A percentile compares a stretch with the other conserved stretches of the same genome.
Evolutionary conservation across 139 green algal genomes (phyloP).

Genomic region (Coelastrella sp.): DNA sequence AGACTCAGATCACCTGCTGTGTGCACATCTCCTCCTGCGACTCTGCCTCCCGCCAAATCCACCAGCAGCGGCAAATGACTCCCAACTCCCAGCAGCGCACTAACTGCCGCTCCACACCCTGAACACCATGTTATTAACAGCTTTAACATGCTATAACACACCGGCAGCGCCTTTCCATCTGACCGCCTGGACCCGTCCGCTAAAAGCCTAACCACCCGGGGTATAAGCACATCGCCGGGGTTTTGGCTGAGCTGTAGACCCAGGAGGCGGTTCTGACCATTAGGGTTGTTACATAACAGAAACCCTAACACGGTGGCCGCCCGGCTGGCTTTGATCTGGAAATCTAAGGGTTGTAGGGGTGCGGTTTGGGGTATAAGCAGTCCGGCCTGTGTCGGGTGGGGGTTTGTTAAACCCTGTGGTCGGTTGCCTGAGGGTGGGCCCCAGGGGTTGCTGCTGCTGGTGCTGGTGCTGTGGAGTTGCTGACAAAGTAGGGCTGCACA

Average conservation of each 20-base stretch:
- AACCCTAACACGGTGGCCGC: conserved; percentile 61
- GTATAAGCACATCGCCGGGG: conserved; percentile 53
- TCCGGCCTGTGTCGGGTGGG: background rate
- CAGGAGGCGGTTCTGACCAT: conserved; percentile 59
- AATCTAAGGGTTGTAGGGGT: background rate
- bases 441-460: conserved; percentile 31
- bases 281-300: conserved; percentile 60
- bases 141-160: conserved; percentile 67
- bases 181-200: background rate
- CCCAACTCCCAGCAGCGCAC: conserved; percentile 59
- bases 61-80: conserved; percentile 67
- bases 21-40: conserved; percentile 19
- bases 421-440: background rate
- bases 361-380: background rate
- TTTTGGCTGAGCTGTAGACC: conserved; percentile 35
- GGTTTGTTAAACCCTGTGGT: background rate
- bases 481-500: conserved; percentile 44
- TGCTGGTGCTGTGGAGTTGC: conserved; percentile 2
- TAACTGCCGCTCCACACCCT: conserved; percentile 69
- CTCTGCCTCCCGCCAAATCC: conserved; percentile 53
- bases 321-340: conserved; percentile 39
- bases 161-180: conserved; percentile 19
- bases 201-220: conserved; percentile 46
- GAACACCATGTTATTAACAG: conserved; percentile 80
- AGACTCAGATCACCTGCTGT: conserved; percentile 21